These are phyloP conservation scores for Luffa aegyptiaca DNA, from an alignment of 306 rosid species.

Conservation along the genomic window DNA sequence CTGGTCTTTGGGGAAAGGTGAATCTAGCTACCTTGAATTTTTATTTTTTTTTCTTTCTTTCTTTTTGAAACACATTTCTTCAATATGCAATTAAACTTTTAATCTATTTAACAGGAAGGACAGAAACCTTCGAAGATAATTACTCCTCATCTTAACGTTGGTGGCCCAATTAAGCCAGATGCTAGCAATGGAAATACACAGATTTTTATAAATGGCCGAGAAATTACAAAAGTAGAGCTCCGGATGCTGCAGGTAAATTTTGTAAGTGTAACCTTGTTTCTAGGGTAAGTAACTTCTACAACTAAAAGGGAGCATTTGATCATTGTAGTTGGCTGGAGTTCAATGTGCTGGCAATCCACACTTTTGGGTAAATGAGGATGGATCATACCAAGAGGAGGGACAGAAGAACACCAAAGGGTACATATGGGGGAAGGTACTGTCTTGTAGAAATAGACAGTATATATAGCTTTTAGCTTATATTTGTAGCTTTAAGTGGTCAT, in stretches of 20 bases:
- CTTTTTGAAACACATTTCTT: constrained; percentile 4
- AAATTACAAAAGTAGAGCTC: constrained; percentile 85
- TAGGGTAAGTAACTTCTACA: constrained; percentile 9
- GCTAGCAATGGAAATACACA: constrained; percentile 93
- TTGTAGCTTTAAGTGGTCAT: constrained; percentile 4
- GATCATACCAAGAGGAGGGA: constrained; percentile 99
- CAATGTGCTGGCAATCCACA: constrained; percentile 98
- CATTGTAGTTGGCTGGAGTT: constrained; percentile 92
- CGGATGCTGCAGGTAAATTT: constrained; percentile 90
- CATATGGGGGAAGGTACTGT: constrained; percentile 95
- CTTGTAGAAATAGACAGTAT: not conserved
- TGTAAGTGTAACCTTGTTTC: constrained; percentile 3
- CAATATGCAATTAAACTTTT: constrained; percentile 8
- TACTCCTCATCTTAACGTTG: constrained; percentile 84
- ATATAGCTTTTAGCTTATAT: not conserved
- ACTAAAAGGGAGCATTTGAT: constrained; percentile 3
- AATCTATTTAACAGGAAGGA: constrained; percentile 60
- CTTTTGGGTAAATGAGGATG: constrained; percentile 99
- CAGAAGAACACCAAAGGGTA: constrained; percentile 91
- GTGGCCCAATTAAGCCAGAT: constrained; percentile 64
- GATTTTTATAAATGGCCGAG: constrained; percentile 92
- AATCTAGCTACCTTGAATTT: constrained; percentile 16
- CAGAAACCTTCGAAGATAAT: constrained; percentile 81
- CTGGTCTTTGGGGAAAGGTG: constrained; percentile 99
- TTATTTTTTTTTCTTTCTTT: not conserved